A percentile compares a stretch with the other conserved stretches of the same genome.
Evolutionary conservation across 2,329 filamentous ascomycete genomes (phyloP).

Genomic region (Lachnellula arida): DNA sequence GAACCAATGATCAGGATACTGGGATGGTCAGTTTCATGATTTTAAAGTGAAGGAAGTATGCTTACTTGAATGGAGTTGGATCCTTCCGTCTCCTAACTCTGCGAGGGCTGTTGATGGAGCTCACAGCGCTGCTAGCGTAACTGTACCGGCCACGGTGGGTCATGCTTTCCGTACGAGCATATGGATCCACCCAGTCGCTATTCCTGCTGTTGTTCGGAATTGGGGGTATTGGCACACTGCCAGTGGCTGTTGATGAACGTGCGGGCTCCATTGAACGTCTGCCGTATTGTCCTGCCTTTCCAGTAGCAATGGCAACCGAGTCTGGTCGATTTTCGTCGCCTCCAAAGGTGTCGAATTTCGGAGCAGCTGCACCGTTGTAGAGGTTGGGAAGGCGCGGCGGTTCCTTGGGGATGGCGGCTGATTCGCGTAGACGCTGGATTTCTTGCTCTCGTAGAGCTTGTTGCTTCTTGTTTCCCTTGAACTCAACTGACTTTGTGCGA

Average conservation of each 20-base stretch:
- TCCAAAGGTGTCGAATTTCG: conserved; percentile 29
- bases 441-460: conserved; percentile 46
- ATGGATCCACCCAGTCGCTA: conserved; percentile 65
- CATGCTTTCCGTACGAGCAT: conserved; percentile 88
- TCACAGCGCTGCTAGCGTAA: conserved; percentile 88
- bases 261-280: conserved; percentile 50
- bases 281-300: conserved; percentile 36
- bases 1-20: conserved; percentile 90
- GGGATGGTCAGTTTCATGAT: conserved; percentile 12
- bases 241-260: conserved; percentile 29
- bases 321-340: conserved; percentile 63
- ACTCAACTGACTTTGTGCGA: conserved; percentile 63
- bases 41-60: neutral
- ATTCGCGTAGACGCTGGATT: conserved; percentile 49
- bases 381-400: conserved; percentile 54
- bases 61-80: conserved; percentile 97
- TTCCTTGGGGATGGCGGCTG: conserved; percentile 49
- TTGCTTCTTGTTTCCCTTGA: conserved; percentile 57
- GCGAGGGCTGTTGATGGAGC: conserved; percentile 87
- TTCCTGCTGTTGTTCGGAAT: conserved; percentile 39
- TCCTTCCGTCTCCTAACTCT: conserved; percentile 93
- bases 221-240: conserved; percentile 49
- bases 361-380: conserved; percentile 35
- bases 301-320: conserved; percentile 54
- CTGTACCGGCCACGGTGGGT: conserved; percentile 93